A percentile compares a stretch with the other conserved stretches of the same genome.
phyloP scores from a whole-genome alignment of 2,329 filamentous ascomycete genomes.

The Cladosporium oxysporum region DNA sequence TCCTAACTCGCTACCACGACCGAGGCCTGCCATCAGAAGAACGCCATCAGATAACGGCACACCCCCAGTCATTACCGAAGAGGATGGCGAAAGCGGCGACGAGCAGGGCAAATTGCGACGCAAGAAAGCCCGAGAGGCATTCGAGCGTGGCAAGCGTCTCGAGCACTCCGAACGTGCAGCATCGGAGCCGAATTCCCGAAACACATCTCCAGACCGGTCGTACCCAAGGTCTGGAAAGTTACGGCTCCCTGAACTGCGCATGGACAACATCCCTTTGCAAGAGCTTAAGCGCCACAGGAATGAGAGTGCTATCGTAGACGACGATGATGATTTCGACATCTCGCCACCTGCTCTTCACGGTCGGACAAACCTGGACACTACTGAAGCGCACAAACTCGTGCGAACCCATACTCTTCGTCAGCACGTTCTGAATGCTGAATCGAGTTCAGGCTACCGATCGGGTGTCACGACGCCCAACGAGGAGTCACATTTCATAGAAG shows the following conservation, averaged over 20 bases:
- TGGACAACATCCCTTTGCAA: conserved; percentile 34
- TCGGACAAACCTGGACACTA: conserved; percentile 27
- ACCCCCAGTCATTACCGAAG: conserved; percentile 21
- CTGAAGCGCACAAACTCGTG: conserved; percentile 50
- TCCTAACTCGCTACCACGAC: conserved; percentile 26
- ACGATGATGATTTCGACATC: conserved; percentile 9
- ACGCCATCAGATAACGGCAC: conserved; percentile 23
- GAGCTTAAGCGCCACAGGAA: conserved; percentile 35
- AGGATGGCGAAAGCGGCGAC: conserved; percentile 29
- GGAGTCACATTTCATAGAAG: conserved; percentile 55
- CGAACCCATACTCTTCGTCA: conserved; percentile 40
- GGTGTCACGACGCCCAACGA: conserved; percentile 52
- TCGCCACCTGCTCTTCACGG: conserved; percentile 22
- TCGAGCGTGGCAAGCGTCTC: conserved; percentile 39
- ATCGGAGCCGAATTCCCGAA: conserved; percentile 35
- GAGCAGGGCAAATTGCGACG: conserved; percentile 28
- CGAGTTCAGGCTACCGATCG: conserved; percentile 36
- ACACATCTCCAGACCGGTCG: conserved; percentile 30
- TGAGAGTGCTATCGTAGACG: conserved; percentile 29
- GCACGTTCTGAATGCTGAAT: conserved; percentile 22
- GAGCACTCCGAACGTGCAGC: conserved; percentile 33
- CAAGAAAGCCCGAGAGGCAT: conserved; percentile 34
- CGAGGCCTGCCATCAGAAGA: conserved; percentile 34
- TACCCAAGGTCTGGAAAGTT: neutral
- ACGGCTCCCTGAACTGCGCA: conserved; percentile 21